A percentile compares a stretch with the other conserved stretches of the same genome.
These are phyloP conservation scores for Carex littledalei DNA, from an alignment of 176 grass and related monocot species.

Conservation along the genomic window DNA sequence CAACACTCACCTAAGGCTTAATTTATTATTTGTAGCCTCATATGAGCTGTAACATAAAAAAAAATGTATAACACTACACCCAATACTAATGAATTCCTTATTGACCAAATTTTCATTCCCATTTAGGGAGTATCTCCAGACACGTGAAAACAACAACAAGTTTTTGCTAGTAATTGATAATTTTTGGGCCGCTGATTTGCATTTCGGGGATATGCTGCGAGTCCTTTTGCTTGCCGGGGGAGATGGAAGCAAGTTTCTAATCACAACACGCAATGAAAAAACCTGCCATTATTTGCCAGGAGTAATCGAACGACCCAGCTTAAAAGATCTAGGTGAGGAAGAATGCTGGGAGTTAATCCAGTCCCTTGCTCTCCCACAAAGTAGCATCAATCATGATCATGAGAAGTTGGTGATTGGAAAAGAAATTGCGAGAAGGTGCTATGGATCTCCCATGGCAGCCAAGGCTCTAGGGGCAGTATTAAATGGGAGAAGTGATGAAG, in stretches of 20 bases:
- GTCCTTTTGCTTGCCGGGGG: slow-evolving; percentile 19
- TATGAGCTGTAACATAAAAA: background rate
- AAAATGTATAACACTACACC: background rate
- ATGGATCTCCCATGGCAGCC: slow-evolving; percentile 51
- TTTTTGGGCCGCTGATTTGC: slow-evolving; percentile 25
- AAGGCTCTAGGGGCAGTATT: slow-evolving; percentile 33
- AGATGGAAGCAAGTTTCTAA: slow-evolving; percentile 41
- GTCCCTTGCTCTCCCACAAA: background rate
- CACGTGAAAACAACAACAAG: background rate
- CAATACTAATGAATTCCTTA: too few relatives aligned
- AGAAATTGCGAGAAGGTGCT: slow-evolving; percentile 35
- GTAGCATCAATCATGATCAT: background rate
- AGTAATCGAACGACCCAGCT: background rate
- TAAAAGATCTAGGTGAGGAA: slow-evolving; percentile 9
- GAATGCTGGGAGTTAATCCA: slow-evolving; percentile 39
- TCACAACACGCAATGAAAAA: slow-evolving; percentile 37
- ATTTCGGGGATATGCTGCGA: slow-evolving; percentile 34
- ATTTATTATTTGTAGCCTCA: too few relatives aligned
- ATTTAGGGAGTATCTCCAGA: background rate
- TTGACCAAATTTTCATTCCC: too few relatives aligned
- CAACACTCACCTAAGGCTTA: too few relatives aligned
- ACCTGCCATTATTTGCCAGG: background rate
- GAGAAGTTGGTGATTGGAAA: slow-evolving; percentile 28
- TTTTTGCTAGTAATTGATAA: slow-evolving; percentile 59
- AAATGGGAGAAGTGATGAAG: slow-evolving; percentile 31